Conservation (phyloP, 176 grass and related monocot species). For the Cenchrus fungigraminus region DNA sequence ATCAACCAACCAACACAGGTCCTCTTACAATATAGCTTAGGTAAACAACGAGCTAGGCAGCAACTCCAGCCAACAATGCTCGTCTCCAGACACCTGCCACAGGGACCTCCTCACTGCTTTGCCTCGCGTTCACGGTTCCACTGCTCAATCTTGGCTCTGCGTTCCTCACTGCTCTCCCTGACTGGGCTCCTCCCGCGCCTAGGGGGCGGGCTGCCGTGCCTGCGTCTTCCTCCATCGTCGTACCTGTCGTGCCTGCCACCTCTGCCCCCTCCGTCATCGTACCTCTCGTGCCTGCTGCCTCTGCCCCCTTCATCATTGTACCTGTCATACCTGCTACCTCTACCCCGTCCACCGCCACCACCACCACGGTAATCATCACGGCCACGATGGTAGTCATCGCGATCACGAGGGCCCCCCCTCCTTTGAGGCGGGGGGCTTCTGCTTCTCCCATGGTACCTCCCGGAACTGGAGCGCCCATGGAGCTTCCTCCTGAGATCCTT, state of each 20-base stretch:
- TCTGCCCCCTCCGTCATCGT: neutral
- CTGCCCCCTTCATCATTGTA: neutral
- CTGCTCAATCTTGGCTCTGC: constrained; percentile 64
- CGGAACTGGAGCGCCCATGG: neutral
- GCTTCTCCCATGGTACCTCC: constrained; percentile 46
- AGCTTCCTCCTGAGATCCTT: neutral
- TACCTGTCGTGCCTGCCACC: neutral
- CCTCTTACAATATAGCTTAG: neutral
- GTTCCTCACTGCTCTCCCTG: constrained; percentile 62
- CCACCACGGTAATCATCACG: constrained; percentile 43
- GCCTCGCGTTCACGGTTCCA: constrained; percentile 66
- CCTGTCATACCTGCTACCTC: neutral
- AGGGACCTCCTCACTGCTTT: constrained; percentile 37
- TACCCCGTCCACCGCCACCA: constrained; percentile 18
- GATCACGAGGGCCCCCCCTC: constrained; percentile 48
- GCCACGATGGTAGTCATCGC: constrained; percentile 31
- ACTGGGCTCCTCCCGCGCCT: constrained; percentile 49
- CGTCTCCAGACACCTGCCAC: neutral
- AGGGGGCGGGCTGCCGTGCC: neutral
- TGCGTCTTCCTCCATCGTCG: neutral
- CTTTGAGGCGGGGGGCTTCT: constrained; percentile 44
- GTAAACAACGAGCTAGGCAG: neutral
- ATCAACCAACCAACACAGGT: neutral
- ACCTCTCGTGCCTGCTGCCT: neutral
- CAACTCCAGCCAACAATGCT: neutral